Evolutionary conservation across 1,284 basidiomycete species (phyloP), one percentile per base, ranked within the genome.

Genomic region (Moesziomyces sp.): DNA sequence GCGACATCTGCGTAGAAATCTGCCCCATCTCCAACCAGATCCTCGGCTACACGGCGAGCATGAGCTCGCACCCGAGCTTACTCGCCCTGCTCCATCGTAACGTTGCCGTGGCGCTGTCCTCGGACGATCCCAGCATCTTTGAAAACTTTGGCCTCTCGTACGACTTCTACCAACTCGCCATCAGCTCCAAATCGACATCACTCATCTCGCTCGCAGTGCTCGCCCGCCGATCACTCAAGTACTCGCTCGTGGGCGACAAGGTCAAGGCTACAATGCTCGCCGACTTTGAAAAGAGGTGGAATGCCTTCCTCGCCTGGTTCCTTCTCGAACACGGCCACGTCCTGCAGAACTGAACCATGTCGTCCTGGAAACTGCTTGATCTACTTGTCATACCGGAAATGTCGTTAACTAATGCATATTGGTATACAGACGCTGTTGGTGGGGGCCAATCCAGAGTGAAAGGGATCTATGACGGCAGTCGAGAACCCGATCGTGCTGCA

Each of bases 121-220:
- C 90, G 5, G 91, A 92, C 77, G 91, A 92, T 75, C 90, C 91
- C 4, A 86, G 89, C 1, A 86, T 89, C n/a, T 92, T 92, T 78
- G 90, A 90, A 23, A 91, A 91, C 74, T 90, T 90, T 88, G 90
- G 90, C 0, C 85, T 80, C 42, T 58, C 53, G 18, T 74, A 66
- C 46, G 78, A 79, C 53, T 79, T 78, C 42, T 79, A 74, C 46
- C 74, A 78, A 50, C 64, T 80, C 16, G 48, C 58, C 4, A 47
- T 66, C 28, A 61, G 72, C 23, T 57, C 63, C 1, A 52, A 72
- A 6, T 28, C 50, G 1, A 74, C 74, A 3, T 52, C 44, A 16
- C 54, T 80, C 8, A 46, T 56, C n/a, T 65, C 65, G 45, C 58
- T 78, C 7, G 60, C 49, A 14, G 64, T 61, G 19, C 52, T 80